Base-by-base conservation (phyloP, 306 rosid species). In the Ceratonia siliqua region DNA sequence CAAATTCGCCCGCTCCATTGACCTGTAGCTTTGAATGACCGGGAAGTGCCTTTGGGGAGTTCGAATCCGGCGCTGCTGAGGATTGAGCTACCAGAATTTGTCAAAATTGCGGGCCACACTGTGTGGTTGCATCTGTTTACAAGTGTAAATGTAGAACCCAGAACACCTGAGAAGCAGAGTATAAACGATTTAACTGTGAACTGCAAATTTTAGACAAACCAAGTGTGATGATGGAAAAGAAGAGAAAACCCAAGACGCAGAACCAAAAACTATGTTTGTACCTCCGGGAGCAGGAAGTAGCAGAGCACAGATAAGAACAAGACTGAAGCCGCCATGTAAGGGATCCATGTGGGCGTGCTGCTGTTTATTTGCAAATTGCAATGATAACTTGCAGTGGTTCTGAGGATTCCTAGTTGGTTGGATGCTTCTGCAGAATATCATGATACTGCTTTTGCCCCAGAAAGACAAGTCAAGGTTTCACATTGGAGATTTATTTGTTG, bases 1-100 rank as follows among this genome's bases (percentile, higher is more conserved):
- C 91, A 85, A 80, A 87, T 82, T 0, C 84, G 78, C 0, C 91
- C 91, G 8, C 87, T 82, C 91, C 89, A 87, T 52, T 85, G 87
- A 0, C 87, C 78, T 2, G 91, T 85, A 2, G 87, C 87, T 32
- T 72, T 68, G 61, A 87, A 74, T 0, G 89, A 75, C 11, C 89
- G 82, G 3, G 84, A 79, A 6, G 87, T 74, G 30, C 72, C 87
- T 1, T 39, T 68, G 3, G 84, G 89, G 77, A 87, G 91, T 82
- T 85, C 83, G 72, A 87, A 87, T 14, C 89, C 89, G 2, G 86
- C 82, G 72, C 36, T 72, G 70, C 49, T 78, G 48, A 85, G 89
- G 14, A 41, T 55, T 6, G 91, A 81, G 42, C 76, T 85, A 68
- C 81, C 84, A 22, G 85, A 80, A 70, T 80, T 82, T 8, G 87